Percentiles rank a stretch among this genome's conserved stretches.
Evolutionary conservation across 1,284 basidiomycete genomes (phyloP).

Genomic region (Abortiporus biennis): DNA sequence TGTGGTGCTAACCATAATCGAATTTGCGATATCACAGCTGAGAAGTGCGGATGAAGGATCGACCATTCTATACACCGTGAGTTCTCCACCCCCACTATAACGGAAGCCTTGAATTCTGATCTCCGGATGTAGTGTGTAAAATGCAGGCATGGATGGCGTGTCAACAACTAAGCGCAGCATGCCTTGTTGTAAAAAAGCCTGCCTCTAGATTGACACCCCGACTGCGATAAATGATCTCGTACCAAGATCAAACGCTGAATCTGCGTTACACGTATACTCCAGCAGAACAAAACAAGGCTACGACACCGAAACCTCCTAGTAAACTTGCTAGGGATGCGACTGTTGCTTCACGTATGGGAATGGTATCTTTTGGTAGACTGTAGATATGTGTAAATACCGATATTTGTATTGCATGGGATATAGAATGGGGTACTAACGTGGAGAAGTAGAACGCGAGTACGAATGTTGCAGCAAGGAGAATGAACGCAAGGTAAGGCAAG

Average conservation of each 20-base stretch:
- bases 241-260: neutral
- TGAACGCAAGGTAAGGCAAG: slow-evolving; percentile 70
- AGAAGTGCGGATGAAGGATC: slow-evolving; percentile 89
- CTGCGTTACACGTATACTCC: slow-evolving; percentile 78
- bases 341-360: slow-evolving; percentile 64
- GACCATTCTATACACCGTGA: slow-evolving; percentile 75
- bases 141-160: slow-evolving; percentile 73
- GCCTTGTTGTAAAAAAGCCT: neutral
- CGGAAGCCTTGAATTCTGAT: neutral
- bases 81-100: slow-evolving; percentile 19
- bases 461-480: slow-evolving; percentile 71
- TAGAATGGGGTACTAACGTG: slow-evolving; percentile 38
- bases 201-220: too few relatives aligned
- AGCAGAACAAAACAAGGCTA: slow-evolving; percentile 80
- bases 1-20: too few relatives aligned
- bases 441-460: slow-evolving; percentile 83
- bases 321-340: slow-evolving; percentile 70
- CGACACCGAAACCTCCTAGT: slow-evolving; percentile 80
- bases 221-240: neutral
- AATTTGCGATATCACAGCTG: too few relatives aligned
- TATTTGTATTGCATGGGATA: slow-evolving; percentile 11
- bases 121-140: slow-evolving; percentile 48
- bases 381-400: slow-evolving; percentile 14
- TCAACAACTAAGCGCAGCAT: slow-evolving; percentile 51
- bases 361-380: slow-evolving; percentile 65